phyloP scores from a whole-genome alignment of 169 alveolate genomes.

The Fabrea salina region DNA sequence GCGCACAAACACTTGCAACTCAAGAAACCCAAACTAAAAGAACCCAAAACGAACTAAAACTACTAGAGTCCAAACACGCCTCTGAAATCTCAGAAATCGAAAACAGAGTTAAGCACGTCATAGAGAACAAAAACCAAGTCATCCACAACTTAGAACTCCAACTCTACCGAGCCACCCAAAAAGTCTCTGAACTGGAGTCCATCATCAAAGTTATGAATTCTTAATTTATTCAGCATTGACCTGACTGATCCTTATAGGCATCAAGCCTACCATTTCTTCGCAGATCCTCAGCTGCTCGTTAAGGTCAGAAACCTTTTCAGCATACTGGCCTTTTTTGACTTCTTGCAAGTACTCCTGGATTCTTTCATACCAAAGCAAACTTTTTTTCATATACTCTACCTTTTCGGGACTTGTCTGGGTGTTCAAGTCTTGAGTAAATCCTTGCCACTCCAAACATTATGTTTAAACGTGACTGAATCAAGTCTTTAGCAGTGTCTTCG shows the following conservation, averaged over 20 bases:
- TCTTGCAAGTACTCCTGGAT: constrained; percentile 42
- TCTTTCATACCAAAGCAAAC: constrained; percentile 50
- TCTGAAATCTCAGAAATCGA: too few species aligned
- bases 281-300: constrained; percentile 55
- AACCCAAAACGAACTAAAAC: too few species aligned
- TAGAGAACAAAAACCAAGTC: too few species aligned
- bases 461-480: constrained; percentile 46
- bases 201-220: too few species aligned
- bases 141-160: too few species aligned
- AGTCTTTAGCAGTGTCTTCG: constrained; percentile 36
- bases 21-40: too few species aligned
- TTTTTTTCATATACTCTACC: constrained; percentile 46
- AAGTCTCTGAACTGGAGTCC: too few species aligned
- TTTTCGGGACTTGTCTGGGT: constrained; percentile 43
- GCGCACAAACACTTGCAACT: too few species aligned
- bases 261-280: constrained; percentile 65
- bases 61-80: too few species aligned
- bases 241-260: constrained; percentile 68
- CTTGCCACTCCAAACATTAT: constrained; percentile 59
- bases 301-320: constrained; percentile 44
- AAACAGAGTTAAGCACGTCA: too few species aligned
- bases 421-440: constrained; percentile 44
- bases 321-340: constrained; percentile 37
- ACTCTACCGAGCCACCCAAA: too few species aligned
- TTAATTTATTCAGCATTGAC: constrained; percentile 34